Evolutionary conservation across 2,329 filamentous ascomycete genomes (phyloP), one percentile per base, ranked within the genome.

Genomic region (Endoconidiophora polonica): DNA sequence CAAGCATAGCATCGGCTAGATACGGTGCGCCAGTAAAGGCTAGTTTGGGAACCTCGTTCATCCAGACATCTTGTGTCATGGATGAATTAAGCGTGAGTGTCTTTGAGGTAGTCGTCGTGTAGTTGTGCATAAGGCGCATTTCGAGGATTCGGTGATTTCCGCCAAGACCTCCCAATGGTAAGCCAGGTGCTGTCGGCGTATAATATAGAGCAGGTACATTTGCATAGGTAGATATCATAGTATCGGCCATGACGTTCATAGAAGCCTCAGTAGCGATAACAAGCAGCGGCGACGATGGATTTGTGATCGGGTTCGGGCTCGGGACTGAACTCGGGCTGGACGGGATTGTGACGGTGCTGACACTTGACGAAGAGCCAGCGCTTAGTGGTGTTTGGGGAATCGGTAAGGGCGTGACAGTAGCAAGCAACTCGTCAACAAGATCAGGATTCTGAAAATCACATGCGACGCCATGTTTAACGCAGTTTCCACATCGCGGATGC

Each of bases 401-500:
- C 59, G 47, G 39, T 12, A 24, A 46, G 18, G 65, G 60, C n/a
- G 62, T 63, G 14, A 66, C 60, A 43, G 64, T 59, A 2, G 66
- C 56, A 23, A 63, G 58, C 42, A 73, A 63, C 43, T 71, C 66
- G 48, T 69, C 66, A 52, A 68, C 60, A 52, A 70, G 61, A 36
- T 68, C 62, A 6, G 71, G 69, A 54, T 69, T 68, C 56, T 78
- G 74, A 58, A 81, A 82, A 60, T 82, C 78, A 63, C 78, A 82
- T 33, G 67, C 61, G 37, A 81, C 78, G 57, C 77, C 78, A 62
- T 82, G 78, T 58, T 81, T 82, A 50, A 70, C 64, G 63, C 78
- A 82, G 62, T 81, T 81, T 54, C 76, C 74, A 59, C 78, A 82
- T 52, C 71, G 65, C 6, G 78, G 78, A 58, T 81, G 77, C 9